These are phyloP conservation scores for Rhizophora apiculata DNA, from an alignment of 345 rosid genomes.

Conservation along the genomic window DNA sequence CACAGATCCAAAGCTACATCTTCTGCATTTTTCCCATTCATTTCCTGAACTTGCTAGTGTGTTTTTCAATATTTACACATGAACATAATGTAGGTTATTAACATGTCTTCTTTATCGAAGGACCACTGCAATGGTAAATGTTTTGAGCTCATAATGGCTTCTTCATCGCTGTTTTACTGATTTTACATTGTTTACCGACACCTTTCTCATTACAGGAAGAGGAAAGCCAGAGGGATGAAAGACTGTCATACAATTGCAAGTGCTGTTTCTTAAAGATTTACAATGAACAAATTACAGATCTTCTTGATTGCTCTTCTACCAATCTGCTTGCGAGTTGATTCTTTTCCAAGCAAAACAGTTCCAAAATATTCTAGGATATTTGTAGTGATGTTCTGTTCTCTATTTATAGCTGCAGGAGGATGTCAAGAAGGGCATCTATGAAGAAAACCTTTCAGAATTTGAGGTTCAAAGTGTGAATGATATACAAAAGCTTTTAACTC, in stretches of 20 bases:
- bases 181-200: no score
- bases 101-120: no score
- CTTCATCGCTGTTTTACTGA: no score
- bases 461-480: constrained; percentile 79
- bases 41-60: constrained; percentile 9
- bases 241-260: constrained; percentile 77
- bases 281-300: constrained; percentile 89
- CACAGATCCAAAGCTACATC: constrained; percentile 88
- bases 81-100: not conserved
- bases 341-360: not conserved
- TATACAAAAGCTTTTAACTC: constrained; percentile 59
- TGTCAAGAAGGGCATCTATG: constrained; percentile 70
- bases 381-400: not conserved
- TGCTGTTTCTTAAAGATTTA: constrained; percentile 76
- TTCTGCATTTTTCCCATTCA: not conserved
- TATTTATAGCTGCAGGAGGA: constrained; percentile 76
- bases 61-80: not conserved
- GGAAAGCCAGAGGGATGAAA: constrained; percentile 87
- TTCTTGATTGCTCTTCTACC: constrained; percentile 83
- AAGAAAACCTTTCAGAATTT: constrained; percentile 88
- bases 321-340: constrained; percentile 59
- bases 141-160: no score
- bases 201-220: constrained; percentile 56
- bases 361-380: no score
- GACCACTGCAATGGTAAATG: no score